A percentile compares a stretch with the other conserved stretches of the same genome.
phyloP scores from a whole-genome alignment of 805 yeast genomes.

The Candida namnaoensis region DNA sequence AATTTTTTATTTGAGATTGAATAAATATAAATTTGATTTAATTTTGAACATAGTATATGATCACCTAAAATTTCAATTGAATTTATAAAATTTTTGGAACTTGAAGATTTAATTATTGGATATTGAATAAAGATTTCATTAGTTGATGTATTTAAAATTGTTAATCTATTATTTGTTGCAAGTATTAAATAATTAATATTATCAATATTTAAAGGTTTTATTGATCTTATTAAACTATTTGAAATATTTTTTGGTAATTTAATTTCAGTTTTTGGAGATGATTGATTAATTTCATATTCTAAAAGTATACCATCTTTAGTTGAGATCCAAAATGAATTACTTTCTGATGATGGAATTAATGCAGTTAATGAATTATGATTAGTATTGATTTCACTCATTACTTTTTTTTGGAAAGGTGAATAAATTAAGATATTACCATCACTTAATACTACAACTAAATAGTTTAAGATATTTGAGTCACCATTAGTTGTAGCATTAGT shows the following conservation, averaged over 20 bases:
- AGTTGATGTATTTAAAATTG: not conserved
- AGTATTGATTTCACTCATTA: constrained; percentile 25
- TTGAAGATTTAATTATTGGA: not conserved
- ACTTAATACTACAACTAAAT: constrained; percentile 24
- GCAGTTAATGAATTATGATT: constrained; percentile 19
- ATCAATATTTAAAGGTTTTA: not conserved
- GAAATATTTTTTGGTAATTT: constrained; percentile 7
- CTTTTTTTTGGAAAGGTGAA: constrained; percentile 32
- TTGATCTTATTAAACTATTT: not conserved
- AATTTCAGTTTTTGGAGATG: constrained; percentile 4
- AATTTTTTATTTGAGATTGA: not conserved
- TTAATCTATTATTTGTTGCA: not conserved
- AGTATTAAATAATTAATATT: not conserved
- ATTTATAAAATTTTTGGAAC: not conserved
- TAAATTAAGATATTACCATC: constrained; percentile 32
- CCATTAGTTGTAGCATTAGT: constrained; percentile 2
- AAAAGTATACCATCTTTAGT: constrained; percentile 10
- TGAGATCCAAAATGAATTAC: too few relatives aligned
- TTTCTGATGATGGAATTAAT: constrained; percentile 14
- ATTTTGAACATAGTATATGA: not conserved
- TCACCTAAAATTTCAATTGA: not conserved
- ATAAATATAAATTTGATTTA: constrained; percentile 7
- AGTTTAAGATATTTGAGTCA: constrained; percentile 8
- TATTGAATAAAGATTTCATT: not conserved
- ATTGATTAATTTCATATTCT: constrained; percentile 9